These are phyloP conservation scores for Dothideomycetes sp. DNA, from an alignment of 2,329 filamentous ascomycete species.

Conservation along the genomic window DNA sequence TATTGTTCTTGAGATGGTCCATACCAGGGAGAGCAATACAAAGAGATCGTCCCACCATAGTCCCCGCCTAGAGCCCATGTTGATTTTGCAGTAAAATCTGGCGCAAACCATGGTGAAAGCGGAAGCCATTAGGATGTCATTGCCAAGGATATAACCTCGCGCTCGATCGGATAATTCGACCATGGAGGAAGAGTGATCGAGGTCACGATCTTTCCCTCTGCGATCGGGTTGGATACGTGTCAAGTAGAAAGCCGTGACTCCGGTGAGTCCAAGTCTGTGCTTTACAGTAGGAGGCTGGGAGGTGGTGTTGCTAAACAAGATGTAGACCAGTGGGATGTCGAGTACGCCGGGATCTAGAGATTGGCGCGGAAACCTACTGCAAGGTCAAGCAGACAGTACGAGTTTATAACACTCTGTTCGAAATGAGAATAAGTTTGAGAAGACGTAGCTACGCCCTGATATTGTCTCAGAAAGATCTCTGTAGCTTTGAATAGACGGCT, in stretches of 20 bases:
- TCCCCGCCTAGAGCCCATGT: conserved; percentile 1
- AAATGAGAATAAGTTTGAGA: too few species aligned
- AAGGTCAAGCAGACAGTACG: conserved; percentile 9
- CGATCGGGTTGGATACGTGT: too few species aligned
- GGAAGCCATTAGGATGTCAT: conserved; percentile 9
- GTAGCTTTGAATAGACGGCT: too few species aligned
- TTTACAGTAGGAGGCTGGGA: conserved; percentile 6
- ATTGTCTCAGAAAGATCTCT: too few species aligned
- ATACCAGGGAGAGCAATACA: conserved; percentile 33
- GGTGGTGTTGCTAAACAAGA: not conserved
- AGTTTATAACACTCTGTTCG: conserved; percentile 8
- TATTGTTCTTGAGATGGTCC: too few species aligned
- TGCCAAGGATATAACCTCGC: conserved; percentile 7
- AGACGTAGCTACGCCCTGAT: too few species aligned
- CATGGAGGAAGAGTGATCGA: not conserved
- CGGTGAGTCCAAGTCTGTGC: conserved; percentile 9
- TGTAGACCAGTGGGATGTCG: too few species aligned
- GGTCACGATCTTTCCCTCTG: too few species aligned
- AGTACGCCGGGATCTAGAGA: too few species aligned
- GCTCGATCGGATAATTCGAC: conserved; percentile 8
- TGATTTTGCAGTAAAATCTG: conserved; percentile 6
- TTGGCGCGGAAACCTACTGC: conserved; percentile 11
- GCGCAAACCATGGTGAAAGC: not conserved
- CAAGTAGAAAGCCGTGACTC: not conserved
- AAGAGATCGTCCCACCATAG: conserved; percentile 30